A percentile compares a stretch with the other conserved stretches of the same genome.
phyloP scores from a whole-genome alignment of 2,329 filamentous ascomycete species.

The Incumbomyces delicatus region DNA sequence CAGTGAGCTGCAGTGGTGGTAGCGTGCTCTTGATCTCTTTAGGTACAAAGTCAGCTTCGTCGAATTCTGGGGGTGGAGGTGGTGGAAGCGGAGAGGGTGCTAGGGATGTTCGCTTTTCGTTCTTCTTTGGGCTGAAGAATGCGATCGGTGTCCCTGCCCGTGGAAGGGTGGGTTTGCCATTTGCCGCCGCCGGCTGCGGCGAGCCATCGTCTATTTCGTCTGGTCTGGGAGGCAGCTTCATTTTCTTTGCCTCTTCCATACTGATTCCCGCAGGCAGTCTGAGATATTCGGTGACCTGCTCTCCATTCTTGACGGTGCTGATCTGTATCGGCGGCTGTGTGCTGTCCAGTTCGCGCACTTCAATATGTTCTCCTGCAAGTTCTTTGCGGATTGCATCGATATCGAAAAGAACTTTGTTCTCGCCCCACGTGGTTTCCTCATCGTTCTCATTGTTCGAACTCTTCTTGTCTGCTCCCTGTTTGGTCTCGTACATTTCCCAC shows the following conservation, averaged over 20 bases:
- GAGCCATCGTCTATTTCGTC: slow-evolving; percentile 17
- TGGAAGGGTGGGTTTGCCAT: not conserved
- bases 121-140: not conserved
- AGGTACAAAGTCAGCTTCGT: slow-evolving; percentile 8
- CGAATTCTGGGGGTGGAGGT: not conserved
- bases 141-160: slow-evolving; percentile 2
- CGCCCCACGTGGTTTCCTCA: slow-evolving; percentile 34
- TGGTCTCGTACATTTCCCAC: slow-evolving; percentile 88
- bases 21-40: slow-evolving; percentile 18
- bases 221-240: slow-evolving; percentile 20
- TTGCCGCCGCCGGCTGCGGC: not conserved
- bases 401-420: slow-evolving; percentile 68
- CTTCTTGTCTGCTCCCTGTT: slow-evolving; percentile 8
- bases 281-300: slow-evolving; percentile 19
- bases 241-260: slow-evolving; percentile 16
- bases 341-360: slow-evolving; percentile 73
- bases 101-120: slow-evolving; percentile 2
- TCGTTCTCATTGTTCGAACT: not conserved
- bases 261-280: slow-evolving; percentile 16
- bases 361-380: slow-evolving; percentile 60
- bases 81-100: slow-evolving; percentile 1
- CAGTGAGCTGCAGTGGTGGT: slow-evolving; percentile 14
- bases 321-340: slow-evolving; percentile 87
- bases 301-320: slow-evolving; percentile 17
- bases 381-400: slow-evolving; percentile 87